Evolutionary conservation across 768 basidiomycete species (phyloP).

Genomic region (Panellus pusillus): DNA sequence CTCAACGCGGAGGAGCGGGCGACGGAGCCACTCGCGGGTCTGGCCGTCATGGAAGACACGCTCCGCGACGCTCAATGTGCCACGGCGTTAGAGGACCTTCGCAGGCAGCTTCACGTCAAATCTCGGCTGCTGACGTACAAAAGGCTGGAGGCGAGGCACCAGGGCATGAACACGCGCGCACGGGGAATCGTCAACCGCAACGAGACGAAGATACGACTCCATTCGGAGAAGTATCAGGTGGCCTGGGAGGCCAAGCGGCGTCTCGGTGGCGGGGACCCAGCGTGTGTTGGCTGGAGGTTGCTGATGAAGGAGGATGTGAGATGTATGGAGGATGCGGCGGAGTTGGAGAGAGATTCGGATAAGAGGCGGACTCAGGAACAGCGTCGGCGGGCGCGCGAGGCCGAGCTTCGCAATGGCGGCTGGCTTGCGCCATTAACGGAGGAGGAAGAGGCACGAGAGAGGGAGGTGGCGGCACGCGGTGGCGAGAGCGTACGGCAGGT

Average conservation of each 20-base stretch:
- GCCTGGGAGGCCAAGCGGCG: constrained; percentile 5
- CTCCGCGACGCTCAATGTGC: constrained; percentile 12
- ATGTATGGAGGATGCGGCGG: constrained; percentile 7
- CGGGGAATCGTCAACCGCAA: constrained; percentile 2
- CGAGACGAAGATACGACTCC: constrained; percentile 8
- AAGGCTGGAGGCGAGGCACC: neutral
- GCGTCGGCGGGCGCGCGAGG: neutral
- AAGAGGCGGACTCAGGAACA: neutral
- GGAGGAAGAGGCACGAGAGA: neutral
- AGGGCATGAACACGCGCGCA: constrained; percentile 6
- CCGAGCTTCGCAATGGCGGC: neutral
- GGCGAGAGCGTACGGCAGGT: neutral
- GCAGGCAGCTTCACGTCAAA: constrained; percentile 10
- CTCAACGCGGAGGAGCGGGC: neutral
- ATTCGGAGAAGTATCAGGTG: constrained; percentile 12
- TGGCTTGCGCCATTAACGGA: neutral
- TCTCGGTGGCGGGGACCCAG: neutral
- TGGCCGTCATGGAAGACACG: neutral
- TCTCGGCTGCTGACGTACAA: neutral
- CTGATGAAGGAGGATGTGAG: constrained; percentile 5
- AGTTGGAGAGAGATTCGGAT: neutral
- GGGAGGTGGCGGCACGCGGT: neutral
- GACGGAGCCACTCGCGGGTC: neutral
- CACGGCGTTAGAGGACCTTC: neutral
- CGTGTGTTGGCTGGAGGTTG: neutral